Percentiles rank a stretch among this genome's conserved stretches.
Conservation (phyloP, 169 alveolate genomes). For the Haemoproteus tartakovskyi region DNA sequence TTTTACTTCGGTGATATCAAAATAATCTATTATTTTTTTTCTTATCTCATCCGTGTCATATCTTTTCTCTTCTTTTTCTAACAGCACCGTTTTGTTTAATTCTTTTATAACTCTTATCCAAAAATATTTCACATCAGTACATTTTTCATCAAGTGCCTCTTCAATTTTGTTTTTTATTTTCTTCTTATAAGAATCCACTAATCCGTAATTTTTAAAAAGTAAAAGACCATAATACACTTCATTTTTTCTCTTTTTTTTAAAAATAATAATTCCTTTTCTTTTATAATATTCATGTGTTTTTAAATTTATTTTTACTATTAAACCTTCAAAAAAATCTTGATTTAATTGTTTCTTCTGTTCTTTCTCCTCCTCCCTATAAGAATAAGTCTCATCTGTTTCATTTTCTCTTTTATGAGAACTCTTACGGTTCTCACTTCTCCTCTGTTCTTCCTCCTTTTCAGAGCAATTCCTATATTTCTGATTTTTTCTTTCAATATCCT, state of each 20-base stretch:
- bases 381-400: too few species aligned
- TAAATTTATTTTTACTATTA: slow-evolving; percentile 44
- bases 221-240: slow-evolving; percentile 14
- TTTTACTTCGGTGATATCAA: slow-evolving; percentile 12
- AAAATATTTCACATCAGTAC: background rate
- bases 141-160: too few species aligned
- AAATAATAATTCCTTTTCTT: slow-evolving; percentile 7
- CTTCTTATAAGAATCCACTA: slow-evolving; percentile 9
- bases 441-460: background rate
- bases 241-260: background rate
- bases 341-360: too few species aligned
- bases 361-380: background rate
- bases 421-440: background rate
- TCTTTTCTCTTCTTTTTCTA: background rate
- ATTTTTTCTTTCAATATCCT: background rate
- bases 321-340: slow-evolving; percentile 43
- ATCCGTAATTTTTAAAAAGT: slow-evolving; percentile 6
- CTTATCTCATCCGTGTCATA: background rate
- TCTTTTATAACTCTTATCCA: background rate
- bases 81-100: background rate
- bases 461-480: background rate
- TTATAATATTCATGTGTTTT: slow-evolving; percentile 31
- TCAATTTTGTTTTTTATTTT: slow-evolving; percentile 11
- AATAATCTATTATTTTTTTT: background rate
- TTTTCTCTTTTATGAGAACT: background rate